These are phyloP conservation scores for Actinomucor elegans DNA, from an alignment of 371 early-diverging fungal genomes.

Conservation along the genomic window DNA sequence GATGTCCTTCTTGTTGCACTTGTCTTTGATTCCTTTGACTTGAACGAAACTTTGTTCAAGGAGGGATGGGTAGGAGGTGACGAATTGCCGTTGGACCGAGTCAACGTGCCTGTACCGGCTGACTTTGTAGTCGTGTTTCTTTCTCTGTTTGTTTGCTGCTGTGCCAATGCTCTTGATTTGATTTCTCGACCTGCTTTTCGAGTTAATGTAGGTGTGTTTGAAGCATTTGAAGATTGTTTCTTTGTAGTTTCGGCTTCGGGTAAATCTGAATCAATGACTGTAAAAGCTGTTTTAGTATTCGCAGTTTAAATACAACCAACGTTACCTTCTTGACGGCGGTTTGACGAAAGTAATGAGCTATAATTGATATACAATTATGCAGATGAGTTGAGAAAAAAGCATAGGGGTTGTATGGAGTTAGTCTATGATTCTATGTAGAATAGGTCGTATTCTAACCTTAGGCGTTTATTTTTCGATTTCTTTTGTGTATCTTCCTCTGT, in stretches of 20 bases:
- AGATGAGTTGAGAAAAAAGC: constrained; percentile 19
- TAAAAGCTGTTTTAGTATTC: too few relatives aligned
- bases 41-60: not conserved
- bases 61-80: not conserved
- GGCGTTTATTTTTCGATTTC: constrained; percentile 21
- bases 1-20: not conserved
- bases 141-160: not conserved
- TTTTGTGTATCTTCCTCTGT: constrained; percentile 9
- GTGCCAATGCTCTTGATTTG: not conserved
- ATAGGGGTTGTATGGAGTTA: constrained; percentile 1
- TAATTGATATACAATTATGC: constrained; percentile 2
- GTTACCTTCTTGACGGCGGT: constrained; percentile 20
- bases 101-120: constrained; percentile 12
- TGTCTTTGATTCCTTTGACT: constrained; percentile 1
- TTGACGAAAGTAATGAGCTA: constrained; percentile 22
- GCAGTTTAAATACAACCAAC: too few relatives aligned
- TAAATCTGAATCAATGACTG: too few relatives aligned
- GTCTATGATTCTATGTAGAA: not conserved
- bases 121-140: constrained; percentile 18
- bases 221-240: not conserved
- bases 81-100: not conserved
- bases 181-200: constrained; percentile 13
- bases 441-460: constrained; percentile 10
- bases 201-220: constrained; percentile 11
- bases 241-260: not conserved